Percentiles rank a stretch among this genome's conserved stretches.
These are phyloP conservation scores for Sclerotinia subarctica DNA, from an alignment of 2,329 filamentous ascomycete genomes.

Conservation along the genomic window DNA sequence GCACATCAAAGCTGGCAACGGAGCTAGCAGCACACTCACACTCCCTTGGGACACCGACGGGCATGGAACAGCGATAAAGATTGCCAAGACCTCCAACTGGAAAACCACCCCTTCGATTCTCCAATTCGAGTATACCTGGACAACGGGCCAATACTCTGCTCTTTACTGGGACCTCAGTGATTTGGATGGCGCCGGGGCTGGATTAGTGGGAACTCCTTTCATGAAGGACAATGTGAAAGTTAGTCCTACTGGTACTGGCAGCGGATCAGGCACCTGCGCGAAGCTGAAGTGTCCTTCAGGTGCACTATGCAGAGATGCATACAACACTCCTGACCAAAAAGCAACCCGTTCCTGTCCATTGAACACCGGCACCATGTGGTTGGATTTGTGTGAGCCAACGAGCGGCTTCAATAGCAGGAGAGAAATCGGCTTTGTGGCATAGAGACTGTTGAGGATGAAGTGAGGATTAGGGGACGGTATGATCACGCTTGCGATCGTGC, in stretches of 20 bases:
- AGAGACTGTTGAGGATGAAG: not conserved
- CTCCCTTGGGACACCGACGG: constrained; percentile 16
- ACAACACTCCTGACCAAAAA: constrained; percentile 14
- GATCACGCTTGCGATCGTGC: not conserved
- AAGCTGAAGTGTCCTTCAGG: constrained; percentile 17
- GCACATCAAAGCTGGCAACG: constrained; percentile 16
- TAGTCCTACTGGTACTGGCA: constrained; percentile 15
- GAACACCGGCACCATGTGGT: constrained; percentile 14
- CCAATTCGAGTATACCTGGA: constrained; percentile 21
- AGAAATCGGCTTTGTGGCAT: constrained; percentile 14
- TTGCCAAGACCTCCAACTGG: constrained; percentile 19
- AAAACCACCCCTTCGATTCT: constrained; percentile 11
- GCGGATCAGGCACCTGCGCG: constrained; percentile 13
- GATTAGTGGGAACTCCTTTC: constrained; percentile 21
- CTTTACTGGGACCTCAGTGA: constrained; percentile 23
- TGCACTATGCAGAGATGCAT: constrained; percentile 17
- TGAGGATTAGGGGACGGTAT: not conserved
- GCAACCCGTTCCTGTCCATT: constrained; percentile 15
- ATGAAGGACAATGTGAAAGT: constrained; percentile 17
- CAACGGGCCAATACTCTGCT: constrained; percentile 6
- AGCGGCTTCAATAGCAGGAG: constrained; percentile 9
- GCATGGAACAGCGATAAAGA: constrained; percentile 16
- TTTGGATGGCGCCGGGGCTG: constrained; percentile 17
- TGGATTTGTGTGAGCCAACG: constrained; percentile 17
- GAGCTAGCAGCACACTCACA: constrained; percentile 10